Evolutionary conservation across 2,329 filamentous ascomycete species (phyloP).

Genomic region (Colletotrichum tamarilloi): DNA sequence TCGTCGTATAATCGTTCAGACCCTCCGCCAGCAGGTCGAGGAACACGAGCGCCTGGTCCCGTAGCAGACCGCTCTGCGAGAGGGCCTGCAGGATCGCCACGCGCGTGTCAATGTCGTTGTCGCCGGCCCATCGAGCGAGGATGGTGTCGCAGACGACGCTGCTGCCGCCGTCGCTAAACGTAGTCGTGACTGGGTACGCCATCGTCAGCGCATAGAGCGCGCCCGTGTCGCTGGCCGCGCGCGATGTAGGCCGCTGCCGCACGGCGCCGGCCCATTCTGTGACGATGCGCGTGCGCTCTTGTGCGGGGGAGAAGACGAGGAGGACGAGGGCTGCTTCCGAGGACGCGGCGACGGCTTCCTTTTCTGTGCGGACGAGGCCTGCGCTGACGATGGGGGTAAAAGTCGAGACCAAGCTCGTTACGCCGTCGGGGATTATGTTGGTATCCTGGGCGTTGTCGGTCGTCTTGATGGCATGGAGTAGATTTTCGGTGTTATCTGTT

Average conservation of each 20-base stretch:
- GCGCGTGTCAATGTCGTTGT: constrained; percentile 62
- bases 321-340: constrained; percentile 63
- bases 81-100: constrained; percentile 68
- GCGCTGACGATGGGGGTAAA: constrained; percentile 49
- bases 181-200: constrained; percentile 54
- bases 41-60: constrained; percentile 53
- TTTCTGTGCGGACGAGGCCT: constrained; percentile 63
- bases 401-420: constrained; percentile 38
- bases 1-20: constrained; percentile 91
- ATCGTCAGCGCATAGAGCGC: constrained; percentile 65
- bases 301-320: constrained; percentile 54
- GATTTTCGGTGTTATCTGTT: constrained; percentile 16
- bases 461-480: constrained; percentile 11
- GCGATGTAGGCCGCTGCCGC: constrained; percentile 43
- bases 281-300: constrained; percentile 53
- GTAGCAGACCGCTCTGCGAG: constrained; percentile 57
- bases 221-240: constrained; percentile 56
- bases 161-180: constrained; percentile 31
- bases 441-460: constrained; percentile 29
- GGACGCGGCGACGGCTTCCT: constrained; percentile 59
- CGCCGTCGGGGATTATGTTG: constrained; percentile 11
- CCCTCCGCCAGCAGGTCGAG: constrained; percentile 63
- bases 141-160: constrained; percentile 56
- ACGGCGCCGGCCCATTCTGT: constrained; percentile 60
- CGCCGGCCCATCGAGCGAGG: constrained; percentile 62